These are phyloP conservation scores for Calonectria crousiana DNA, from an alignment of 2,329 filamentous ascomycete genomes.

Conservation along the genomic window DNA sequence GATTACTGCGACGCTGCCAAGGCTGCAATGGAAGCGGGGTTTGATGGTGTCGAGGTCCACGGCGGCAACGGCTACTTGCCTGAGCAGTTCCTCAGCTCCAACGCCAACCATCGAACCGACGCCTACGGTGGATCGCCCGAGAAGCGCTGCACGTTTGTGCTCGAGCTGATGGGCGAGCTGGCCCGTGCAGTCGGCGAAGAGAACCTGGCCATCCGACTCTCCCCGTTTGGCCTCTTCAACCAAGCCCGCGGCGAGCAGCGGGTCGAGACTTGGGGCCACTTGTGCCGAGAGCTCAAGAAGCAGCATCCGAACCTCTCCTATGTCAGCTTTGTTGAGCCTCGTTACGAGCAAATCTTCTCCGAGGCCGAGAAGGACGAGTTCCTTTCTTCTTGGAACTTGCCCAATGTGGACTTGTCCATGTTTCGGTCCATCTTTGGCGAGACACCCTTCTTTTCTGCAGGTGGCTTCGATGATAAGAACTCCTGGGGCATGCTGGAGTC, in stretches of 20 bases:
- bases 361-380: slow-evolving; percentile 62
- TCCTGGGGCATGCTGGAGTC: slow-evolving; percentile 58
- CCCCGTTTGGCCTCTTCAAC: slow-evolving; percentile 65
- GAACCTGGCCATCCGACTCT: slow-evolving; percentile 58
- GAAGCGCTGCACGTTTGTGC: slow-evolving; percentile 61
- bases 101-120: slow-evolving; percentile 52
- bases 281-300: slow-evolving; percentile 62
- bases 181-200: slow-evolving; percentile 58
- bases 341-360: slow-evolving; percentile 65
- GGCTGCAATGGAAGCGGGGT: slow-evolving; percentile 66
- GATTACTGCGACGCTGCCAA: slow-evolving; percentile 48
- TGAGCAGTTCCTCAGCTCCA: slow-evolving; percentile 54
- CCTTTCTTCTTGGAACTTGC: slow-evolving; percentile 60
- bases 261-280: slow-evolving; percentile 64
- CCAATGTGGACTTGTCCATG: slow-evolving; percentile 56
- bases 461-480: slow-evolving; percentile 65
- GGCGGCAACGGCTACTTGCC: slow-evolving; percentile 55
- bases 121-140: slow-evolving; percentile 50
- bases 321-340: slow-evolving; percentile 67
- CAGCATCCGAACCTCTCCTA: slow-evolving; percentile 60
- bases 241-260: slow-evolving; percentile 62
- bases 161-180: slow-evolving; percentile 65
- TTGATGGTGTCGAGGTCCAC: slow-evolving; percentile 58
- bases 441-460: slow-evolving; percentile 68
- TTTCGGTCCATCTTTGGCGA: slow-evolving; percentile 64